Conservation (phyloP, 192 early-diverging fungal species). For the Entomortierella chlamydospora region DNA sequence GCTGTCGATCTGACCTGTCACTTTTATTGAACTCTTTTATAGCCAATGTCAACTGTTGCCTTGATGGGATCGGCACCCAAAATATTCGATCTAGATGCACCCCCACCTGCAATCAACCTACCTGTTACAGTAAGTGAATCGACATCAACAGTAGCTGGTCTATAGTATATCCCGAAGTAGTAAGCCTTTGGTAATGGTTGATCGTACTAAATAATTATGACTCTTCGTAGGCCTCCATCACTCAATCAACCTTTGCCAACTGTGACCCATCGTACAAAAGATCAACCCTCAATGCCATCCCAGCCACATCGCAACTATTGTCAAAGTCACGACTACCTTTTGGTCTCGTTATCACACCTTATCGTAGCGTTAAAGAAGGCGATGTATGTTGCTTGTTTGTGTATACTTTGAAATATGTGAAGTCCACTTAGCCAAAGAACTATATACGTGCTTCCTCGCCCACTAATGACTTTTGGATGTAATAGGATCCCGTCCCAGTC, state of each 20-base stretch:
- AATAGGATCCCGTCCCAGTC: conserved; percentile 79
- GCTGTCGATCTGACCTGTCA: too few relatives aligned
- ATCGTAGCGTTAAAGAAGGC: conserved; percentile 74
- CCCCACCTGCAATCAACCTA: conserved; percentile 61
- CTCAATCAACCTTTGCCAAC: conserved; percentile 68
- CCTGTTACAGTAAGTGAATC: conserved; percentile 57
- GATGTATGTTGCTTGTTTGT: conserved; percentile 55
- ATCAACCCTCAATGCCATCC: conserved; percentile 90
- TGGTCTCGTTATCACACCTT: conserved; percentile 92
- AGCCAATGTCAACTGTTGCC: conserved; percentile 54
- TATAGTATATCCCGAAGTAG: too few relatives aligned
- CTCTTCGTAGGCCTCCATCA: conserved; percentile 57
- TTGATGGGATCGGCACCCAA: conserved; percentile 64
- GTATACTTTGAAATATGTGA: too few relatives aligned
- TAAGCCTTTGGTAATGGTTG: neutral
- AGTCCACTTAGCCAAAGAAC: too few relatives aligned
- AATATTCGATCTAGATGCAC: conserved; percentile 56
- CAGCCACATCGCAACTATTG: conserved; percentile 83
- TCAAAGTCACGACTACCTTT: conserved; percentile 92
- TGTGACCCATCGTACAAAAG: conserved; percentile 86
- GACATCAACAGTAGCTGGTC: too few relatives aligned
- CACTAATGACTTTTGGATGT: neutral
- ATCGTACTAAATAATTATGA: neutral
- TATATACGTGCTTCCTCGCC: too few relatives aligned
- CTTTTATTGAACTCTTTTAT: neutral